phyloP scores from a whole-genome alignment of 75 land plant species.

The Sequoiadendron giganteum region DNA sequence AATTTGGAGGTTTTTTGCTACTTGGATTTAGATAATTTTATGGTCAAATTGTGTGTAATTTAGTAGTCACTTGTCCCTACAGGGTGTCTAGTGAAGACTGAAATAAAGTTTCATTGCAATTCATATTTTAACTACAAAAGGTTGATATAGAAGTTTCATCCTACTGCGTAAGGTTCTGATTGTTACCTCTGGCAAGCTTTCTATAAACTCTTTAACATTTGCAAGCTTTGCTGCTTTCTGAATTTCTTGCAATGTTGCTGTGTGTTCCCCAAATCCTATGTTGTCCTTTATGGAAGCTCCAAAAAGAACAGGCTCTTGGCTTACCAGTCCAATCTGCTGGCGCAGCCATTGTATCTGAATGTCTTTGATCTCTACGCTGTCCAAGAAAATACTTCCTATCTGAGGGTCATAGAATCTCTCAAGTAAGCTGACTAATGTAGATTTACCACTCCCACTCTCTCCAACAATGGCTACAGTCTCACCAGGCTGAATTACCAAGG shows the following conservation, averaged over 20 bases:
- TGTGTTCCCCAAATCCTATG: conserved; percentile 34
- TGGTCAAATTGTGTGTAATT: neutral
- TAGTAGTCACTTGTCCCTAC: neutral
- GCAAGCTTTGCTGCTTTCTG: conserved; percentile 29
- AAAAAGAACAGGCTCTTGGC: conserved; percentile 47
- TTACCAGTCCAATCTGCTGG: conserved; percentile 39
- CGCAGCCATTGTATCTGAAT: conserved; percentile 44
- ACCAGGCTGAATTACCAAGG: conserved; percentile 24
- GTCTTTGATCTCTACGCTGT: conserved; percentile 28
- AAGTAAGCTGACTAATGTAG: conserved; percentile 12
- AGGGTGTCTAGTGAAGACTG: neutral
- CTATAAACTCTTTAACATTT: conserved; percentile 31
- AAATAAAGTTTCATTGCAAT: neutral
- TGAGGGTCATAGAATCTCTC: conserved; percentile 25
- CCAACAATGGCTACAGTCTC: conserved; percentile 25
- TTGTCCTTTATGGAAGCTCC: conserved; percentile 38
- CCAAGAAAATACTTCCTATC: conserved; percentile 38
- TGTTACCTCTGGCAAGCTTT: conserved; percentile 13
- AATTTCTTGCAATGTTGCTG: conserved; percentile 32
- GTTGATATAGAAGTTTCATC: too few species aligned
- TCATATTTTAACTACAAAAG: neutral
- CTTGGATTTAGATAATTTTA: neutral
- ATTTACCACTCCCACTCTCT: conserved; percentile 32
- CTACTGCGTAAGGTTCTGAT: too few species aligned
- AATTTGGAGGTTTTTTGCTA: neutral